These are phyloP conservation scores for Phytophthora pistaciae DNA, from an alignment of 352 stramenopile genomes.

Conservation along the genomic window DNA sequence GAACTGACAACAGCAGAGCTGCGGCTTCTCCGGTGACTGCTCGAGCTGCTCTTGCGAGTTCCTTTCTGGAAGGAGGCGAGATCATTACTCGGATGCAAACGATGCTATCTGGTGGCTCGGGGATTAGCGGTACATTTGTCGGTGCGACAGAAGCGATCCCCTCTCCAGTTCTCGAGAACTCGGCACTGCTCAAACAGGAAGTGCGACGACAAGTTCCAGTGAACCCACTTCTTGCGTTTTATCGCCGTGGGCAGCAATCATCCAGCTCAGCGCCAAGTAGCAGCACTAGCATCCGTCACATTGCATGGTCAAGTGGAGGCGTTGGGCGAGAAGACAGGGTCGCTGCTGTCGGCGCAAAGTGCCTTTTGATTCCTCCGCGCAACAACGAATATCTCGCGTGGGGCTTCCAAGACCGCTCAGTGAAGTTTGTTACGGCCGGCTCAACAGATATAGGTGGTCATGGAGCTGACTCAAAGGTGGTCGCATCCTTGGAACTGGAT, in stretches of 20 bases:
- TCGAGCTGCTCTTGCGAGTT: slow-evolving; percentile 51
- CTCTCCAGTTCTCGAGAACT: slow-evolving; percentile 57
- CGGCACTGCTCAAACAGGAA: slow-evolving; percentile 61
- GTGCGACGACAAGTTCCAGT: slow-evolving; percentile 49
- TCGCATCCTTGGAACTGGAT: slow-evolving; percentile 68
- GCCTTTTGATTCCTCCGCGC: slow-evolving; percentile 66
- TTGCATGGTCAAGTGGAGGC: slow-evolving; percentile 52
- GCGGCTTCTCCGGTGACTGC: slow-evolving; percentile 38
- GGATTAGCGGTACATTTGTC: slow-evolving; percentile 29
- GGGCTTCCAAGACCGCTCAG: slow-evolving; percentile 70
- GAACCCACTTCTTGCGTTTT: slow-evolving; percentile 54
- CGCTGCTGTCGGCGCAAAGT: slow-evolving; percentile 51
- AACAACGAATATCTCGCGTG: slow-evolving; percentile 78
- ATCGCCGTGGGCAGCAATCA: slow-evolving; percentile 39
- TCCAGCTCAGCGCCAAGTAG: slow-evolving; percentile 3
- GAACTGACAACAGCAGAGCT: neutral
- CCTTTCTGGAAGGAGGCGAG: slow-evolving; percentile 76
- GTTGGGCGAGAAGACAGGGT: slow-evolving; percentile 63
- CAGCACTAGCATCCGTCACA: slow-evolving; percentile 47
- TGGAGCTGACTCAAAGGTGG: slow-evolving; percentile 63
- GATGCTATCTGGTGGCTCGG: slow-evolving; percentile 55
- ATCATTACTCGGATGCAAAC: slow-evolving; percentile 77
- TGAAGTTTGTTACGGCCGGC: slow-evolving; percentile 65
- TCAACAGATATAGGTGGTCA: slow-evolving; percentile 48
- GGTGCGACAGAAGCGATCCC: slow-evolving; percentile 30